A percentile compares a stretch with the other conserved stretches of the same genome.
These are phyloP conservation scores for Ustilaginoidea virens DNA, from an alignment of 2,329 filamentous ascomycete species.

Conservation along the genomic window DNA sequence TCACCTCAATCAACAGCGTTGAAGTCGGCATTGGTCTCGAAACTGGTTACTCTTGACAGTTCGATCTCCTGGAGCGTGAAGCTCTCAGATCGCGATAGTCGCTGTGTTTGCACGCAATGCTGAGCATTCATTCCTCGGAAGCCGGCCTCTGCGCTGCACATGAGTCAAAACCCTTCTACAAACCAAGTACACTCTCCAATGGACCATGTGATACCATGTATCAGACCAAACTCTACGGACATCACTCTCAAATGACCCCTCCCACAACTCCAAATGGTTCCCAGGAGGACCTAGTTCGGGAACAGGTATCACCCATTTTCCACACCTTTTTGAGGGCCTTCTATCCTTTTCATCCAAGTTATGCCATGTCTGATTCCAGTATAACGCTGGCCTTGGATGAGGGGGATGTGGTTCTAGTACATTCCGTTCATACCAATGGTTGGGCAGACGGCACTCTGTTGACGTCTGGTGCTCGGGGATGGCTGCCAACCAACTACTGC, in stretches of 20 bases:
- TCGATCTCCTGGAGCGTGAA: conserved; percentile 11
- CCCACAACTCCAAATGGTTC: conserved; percentile 59
- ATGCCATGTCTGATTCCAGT: conserved; percentile 64
- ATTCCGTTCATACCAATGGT: conserved; percentile 94
- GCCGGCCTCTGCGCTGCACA: conserved; percentile 48
- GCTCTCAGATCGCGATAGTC: conserved; percentile 12
- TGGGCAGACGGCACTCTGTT: conserved; percentile 95
- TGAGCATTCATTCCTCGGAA: conserved; percentile 29
- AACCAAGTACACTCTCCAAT: conserved; percentile 12
- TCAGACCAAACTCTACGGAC: conserved; percentile 26
- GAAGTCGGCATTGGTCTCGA: too few relatives aligned
- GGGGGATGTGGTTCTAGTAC: conserved; percentile 84
- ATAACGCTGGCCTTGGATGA: conserved; percentile 80
- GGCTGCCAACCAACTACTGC: conserved; percentile 97
- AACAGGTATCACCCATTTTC: conserved; percentile 49
- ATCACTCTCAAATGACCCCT: conserved; percentile 55
- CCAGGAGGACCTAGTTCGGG: conserved; percentile 37
- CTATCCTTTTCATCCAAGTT: conserved; percentile 75
- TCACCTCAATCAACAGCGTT: too few relatives aligned
- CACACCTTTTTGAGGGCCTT: conserved; percentile 92
- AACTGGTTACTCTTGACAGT: not conserved
- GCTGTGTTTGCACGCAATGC: conserved; percentile 19
- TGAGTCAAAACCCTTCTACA: conserved; percentile 34
- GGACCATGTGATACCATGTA: conserved; percentile 14
- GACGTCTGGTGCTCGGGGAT: conserved; percentile 72